Base-by-base conservation (phyloP, 176 grass and related monocot genomes). In the Oryza coarctata region DNA sequence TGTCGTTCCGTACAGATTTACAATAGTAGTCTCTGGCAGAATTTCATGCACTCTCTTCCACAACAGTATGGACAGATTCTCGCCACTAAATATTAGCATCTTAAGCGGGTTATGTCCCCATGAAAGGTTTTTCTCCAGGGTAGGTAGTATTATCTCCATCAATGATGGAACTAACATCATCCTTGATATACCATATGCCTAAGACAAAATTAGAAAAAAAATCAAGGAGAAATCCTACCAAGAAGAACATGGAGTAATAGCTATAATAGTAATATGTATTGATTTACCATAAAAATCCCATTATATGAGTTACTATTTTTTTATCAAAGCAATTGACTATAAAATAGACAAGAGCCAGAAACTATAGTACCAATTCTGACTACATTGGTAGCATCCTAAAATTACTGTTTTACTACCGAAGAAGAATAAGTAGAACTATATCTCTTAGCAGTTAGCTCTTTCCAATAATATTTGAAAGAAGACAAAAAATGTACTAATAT, bases 1-100 rank as follows among this genome's bases (percentile, higher is more conserved):
- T 25, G 92, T 93, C 70, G 81, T 93, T 88, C 95, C 92, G 67
- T 94, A 98, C 38, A 94, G 66, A 86, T 94, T 94, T 25, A 98
- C 80, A 36, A 98, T 91, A 60, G 84, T 86, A 87, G 88, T 89
- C 29, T 89, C 76, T 66, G 92, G 84, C 5, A 98, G 41, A 85
- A 89, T 83, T 80, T 89, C 12, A 30, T 78, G 43, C 3, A 98
- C 87, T 49, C 80, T 90, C 71, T 72, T 87, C 88, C 92, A 94
- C 22, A 98, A 83, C 36, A 71, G 85, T 39, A 98, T 25, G 3
- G 88, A 87, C 27, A 98, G 83, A 55, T 87, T 44, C 73, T 98
- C 95, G 65, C 92, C 92, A 2, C 94, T 97, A 83, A 97, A 93
- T 71, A 97, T 85, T 85, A 97, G 62, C 13, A 94, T 79, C 82